These are phyloP conservation scores for Alternaria brassicicola DNA, from an alignment of 2,329 filamentous ascomycete genomes.

Conservation along the genomic window DNA sequence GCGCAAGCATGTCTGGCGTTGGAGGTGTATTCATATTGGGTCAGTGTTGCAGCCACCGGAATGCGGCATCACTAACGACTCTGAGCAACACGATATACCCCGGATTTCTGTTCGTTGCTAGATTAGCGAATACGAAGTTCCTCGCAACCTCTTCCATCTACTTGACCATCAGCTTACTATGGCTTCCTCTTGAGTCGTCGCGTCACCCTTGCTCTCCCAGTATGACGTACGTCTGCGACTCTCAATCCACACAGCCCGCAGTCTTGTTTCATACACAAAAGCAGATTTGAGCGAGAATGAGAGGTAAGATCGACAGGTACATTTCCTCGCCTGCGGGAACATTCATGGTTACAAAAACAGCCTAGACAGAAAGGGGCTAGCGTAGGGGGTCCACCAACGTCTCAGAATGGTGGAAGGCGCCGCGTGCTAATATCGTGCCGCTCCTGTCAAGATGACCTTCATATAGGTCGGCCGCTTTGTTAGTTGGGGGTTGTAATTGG, in stretches of 20 bases:
- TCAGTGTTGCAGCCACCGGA: slow-evolving; percentile 1
- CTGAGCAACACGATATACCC: slow-evolving; percentile 10
- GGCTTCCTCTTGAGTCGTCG: not conserved
- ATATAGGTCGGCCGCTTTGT: slow-evolving; percentile 6
- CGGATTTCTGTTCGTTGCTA: slow-evolving; percentile 4
- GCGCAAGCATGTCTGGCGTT: slow-evolving; percentile 4
- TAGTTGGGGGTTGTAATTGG: not conserved
- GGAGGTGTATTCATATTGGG: slow-evolving; percentile 2
- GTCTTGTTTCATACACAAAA: not conserved
- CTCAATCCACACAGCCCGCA: not conserved
- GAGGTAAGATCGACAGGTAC: slow-evolving; percentile 11
- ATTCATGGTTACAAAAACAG: slow-evolving; percentile 7
- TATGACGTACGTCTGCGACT: not conserved
- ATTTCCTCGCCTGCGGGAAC: slow-evolving; percentile 1
- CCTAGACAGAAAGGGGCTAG: slow-evolving; percentile 2
- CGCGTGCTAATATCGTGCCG: slow-evolving; percentile 5
- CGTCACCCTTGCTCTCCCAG: not conserved
- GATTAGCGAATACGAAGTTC: slow-evolving; percentile 9
- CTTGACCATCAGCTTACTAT: not conserved
- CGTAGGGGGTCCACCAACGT: slow-evolving; percentile 1
- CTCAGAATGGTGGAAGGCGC: slow-evolving; percentile 5
- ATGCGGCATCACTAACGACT: slow-evolving; percentile 3
- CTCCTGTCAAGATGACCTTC: slow-evolving; percentile 12
- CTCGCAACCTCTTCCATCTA: not conserved
- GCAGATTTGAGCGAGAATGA: slow-evolving; percentile 4